Percentiles rank a stretch among this genome's conserved stretches.
Conservation (phyloP, 208 protist species). For the Leishmania major region DNA sequence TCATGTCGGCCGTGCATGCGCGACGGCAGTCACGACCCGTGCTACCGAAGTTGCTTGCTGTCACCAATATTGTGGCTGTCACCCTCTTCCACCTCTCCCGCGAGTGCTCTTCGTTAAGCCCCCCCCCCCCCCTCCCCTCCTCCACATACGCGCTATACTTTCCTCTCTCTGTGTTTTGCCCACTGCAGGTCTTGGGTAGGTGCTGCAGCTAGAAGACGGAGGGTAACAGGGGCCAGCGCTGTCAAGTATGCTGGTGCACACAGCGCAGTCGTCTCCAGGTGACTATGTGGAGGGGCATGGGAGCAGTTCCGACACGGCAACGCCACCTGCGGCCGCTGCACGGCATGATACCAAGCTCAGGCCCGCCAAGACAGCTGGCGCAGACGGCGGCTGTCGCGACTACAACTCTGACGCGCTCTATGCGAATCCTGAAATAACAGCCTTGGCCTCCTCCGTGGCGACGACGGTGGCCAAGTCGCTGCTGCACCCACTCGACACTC, state of each 20-base stretch:
- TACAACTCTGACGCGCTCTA: not conserved
- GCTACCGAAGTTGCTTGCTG: not conserved
- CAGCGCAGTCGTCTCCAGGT: not conserved
- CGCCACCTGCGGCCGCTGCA: not conserved
- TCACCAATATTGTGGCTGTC: not conserved
- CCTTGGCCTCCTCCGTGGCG: slow-evolving; percentile 51
- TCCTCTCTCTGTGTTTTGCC: not conserved
- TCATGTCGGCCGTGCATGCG: not conserved
- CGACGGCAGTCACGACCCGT: not conserved
- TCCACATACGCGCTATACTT: not conserved
- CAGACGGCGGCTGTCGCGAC: not conserved
- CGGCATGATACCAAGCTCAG: not conserved
- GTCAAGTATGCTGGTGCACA: slow-evolving; percentile 1
- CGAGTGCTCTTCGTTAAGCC: not conserved
- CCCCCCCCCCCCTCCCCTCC: not conserved
- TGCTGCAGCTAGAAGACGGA: no score
- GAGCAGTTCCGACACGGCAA: not conserved
- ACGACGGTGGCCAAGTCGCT: slow-evolving; percentile 70
- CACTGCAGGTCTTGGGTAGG: not conserved
- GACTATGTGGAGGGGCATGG: not conserved
- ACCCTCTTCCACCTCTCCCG: not conserved
- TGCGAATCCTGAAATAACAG: slow-evolving; percentile 26
- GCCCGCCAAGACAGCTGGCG: not conserved
- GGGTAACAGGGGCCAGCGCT: not conserved
- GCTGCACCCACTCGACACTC: slow-evolving; percentile 82